phyloP scores from a whole-genome alignment of 2,329 filamentous ascomycete genomes.

The Herpomyces periplanetae region DNA sequence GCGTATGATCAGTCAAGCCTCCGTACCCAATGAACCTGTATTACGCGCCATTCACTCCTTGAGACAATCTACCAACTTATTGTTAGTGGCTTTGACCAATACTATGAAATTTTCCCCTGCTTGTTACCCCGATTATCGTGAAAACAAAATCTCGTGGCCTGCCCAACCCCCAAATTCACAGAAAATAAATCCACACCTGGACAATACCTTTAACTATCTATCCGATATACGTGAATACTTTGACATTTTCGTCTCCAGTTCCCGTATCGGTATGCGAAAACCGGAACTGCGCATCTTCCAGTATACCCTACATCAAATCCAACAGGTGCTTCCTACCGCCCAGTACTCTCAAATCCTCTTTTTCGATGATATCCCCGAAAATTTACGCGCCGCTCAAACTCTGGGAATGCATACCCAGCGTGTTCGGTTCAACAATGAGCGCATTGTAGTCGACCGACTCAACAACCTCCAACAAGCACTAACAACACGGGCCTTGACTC shows the following conservation, averaged over 20 bases:
- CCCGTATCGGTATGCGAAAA: constrained; percentile 55
- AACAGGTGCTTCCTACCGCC: too few relatives aligned
- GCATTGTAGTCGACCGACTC: too few relatives aligned
- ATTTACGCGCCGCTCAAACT: too few relatives aligned
- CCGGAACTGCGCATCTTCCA: constrained; percentile 48
- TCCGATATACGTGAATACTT: constrained; percentile 25
- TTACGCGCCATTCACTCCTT: constrained; percentile 7
- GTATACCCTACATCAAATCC: constrained; percentile 23
- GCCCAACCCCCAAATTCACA: too few relatives aligned
- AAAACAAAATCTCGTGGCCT: background rate
- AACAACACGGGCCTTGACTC: too few relatives aligned
- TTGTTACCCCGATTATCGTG: constrained; percentile 5
- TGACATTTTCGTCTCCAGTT: constrained; percentile 53
- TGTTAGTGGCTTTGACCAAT: constrained; percentile 25
- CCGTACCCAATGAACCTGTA: background rate
- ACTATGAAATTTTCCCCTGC: too few relatives aligned
- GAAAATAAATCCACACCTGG: constrained; percentile 1
- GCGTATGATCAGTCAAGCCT: background rate
- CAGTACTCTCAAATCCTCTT: too few relatives aligned
- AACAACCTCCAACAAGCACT: too few relatives aligned
- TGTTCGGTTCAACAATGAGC: too few relatives aligned
- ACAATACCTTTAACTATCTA: constrained; percentile 8
- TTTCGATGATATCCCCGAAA: too few relatives aligned
- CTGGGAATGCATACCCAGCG: too few relatives aligned
- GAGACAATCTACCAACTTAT: constrained; percentile 66